phyloP scores from a whole-genome alignment of 108 stramenopile genomes.

The Schizochytrium sp. region DNA sequence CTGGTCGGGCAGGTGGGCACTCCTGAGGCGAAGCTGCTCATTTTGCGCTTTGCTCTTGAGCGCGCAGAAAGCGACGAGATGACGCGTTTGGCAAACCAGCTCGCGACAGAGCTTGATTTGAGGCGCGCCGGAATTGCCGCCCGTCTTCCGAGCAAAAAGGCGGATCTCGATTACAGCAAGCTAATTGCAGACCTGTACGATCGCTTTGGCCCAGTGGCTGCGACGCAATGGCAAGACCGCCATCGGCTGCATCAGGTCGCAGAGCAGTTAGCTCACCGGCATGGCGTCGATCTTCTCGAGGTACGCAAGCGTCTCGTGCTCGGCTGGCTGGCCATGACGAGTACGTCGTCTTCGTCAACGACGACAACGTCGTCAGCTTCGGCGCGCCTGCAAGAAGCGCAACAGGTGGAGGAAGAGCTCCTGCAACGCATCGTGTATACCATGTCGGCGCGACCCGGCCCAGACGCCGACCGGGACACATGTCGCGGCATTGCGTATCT shows the following conservation, averaged over 20 bases:
- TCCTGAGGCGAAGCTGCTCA: neutral
- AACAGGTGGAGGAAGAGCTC: neutral
- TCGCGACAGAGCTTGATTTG: neutral
- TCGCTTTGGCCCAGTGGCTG: neutral
- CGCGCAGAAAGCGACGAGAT: neutral
- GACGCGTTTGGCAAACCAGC: neutral
- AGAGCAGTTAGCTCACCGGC: neutral
- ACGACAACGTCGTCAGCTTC: neutral
- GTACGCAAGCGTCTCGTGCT: neutral
- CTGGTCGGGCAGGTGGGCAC: neutral
- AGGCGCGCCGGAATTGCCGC: neutral
- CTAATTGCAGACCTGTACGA: conserved; percentile 10
- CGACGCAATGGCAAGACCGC: neutral
- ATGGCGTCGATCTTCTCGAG: neutral
- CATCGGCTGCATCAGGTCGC: neutral
- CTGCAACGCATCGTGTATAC: neutral
- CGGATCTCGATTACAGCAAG: neutral
- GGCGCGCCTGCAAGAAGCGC: neutral
- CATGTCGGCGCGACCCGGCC: neutral
- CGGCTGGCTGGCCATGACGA: neutral
- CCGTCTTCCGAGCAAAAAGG: neutral
- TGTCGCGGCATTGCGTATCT: neutral
- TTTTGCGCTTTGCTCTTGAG: neutral
- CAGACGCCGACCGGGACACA: neutral
- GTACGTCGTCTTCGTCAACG: neutral